Evolutionary conservation across 495 filamentous ascomycete species (phyloP).

Genomic region (Tuber borchii): DNA sequence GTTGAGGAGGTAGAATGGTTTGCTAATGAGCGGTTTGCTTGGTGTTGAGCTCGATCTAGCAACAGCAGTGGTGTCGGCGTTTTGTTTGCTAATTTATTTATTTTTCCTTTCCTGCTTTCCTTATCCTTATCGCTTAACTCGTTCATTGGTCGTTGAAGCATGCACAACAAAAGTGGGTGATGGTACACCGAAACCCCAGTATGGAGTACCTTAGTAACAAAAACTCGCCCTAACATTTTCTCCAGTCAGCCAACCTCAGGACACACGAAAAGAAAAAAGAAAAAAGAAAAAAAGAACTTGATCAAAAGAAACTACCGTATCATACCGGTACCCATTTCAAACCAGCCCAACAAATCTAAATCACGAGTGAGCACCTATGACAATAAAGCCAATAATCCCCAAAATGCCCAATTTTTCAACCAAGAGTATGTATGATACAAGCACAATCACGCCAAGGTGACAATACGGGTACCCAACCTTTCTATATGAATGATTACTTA

Average conservation of each 20-base stretch:
- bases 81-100: slow-evolving; percentile 5
- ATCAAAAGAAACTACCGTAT: too few species aligned
- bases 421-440: not conserved
- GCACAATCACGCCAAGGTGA: not conserved
- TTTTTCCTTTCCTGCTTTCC: slow-evolving; percentile 4
- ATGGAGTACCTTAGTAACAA: not conserved
- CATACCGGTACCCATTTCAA: not conserved
- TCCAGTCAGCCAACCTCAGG: not conserved
- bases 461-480: too few species aligned
- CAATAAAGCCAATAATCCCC: not conserved
- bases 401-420: not conserved
- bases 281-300: too few species aligned
- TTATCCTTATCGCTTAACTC: not conserved
- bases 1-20: slow-evolving; percentile 68
- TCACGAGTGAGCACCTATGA: not conserved
- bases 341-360: not conserved
- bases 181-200: not conserved
- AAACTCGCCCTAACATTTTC: not conserved
- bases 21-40: slow-evolving; percentile 86
- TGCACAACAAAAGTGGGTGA: not conserved
- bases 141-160: not conserved
- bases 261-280: too few species aligned
- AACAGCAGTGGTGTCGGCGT: not conserved
- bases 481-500: too few species aligned
- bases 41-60: slow-evolving; percentile 58